Conservation (phyloP, 495 filamentous ascomycete genomes). For the Tirmania nivea region DNA sequence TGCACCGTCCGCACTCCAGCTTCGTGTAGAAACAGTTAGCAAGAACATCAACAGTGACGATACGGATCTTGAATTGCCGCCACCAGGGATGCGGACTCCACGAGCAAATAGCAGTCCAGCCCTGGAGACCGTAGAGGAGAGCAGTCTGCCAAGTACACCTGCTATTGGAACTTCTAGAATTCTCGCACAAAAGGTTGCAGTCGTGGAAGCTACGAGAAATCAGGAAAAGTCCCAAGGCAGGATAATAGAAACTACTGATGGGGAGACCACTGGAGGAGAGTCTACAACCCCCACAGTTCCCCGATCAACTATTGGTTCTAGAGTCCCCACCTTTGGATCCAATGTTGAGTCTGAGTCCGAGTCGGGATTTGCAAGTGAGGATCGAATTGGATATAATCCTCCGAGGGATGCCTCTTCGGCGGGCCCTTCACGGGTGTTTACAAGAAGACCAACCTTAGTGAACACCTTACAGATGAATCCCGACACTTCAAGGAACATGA, state of each 20-base stretch:
- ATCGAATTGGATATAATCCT: slow-evolving; percentile 19
- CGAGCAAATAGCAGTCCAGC: slow-evolving; percentile 47
- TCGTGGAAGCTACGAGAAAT: slow-evolving; percentile 21
- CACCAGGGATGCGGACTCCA: slow-evolving; percentile 39
- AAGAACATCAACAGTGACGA: slow-evolving; percentile 20
- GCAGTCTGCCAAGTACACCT: slow-evolving; percentile 58
- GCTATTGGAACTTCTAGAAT: slow-evolving; percentile 29
- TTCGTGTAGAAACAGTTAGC: slow-evolving; percentile 6
- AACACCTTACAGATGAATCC: slow-evolving; percentile 1
- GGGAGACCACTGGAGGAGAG: slow-evolving; percentile 21
- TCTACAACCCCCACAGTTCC: slow-evolving; percentile 17
- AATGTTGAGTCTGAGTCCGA: neutral
- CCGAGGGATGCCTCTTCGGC: slow-evolving; percentile 16
- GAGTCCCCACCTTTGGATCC: slow-evolving; percentile 15
- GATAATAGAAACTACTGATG: slow-evolving; percentile 17
- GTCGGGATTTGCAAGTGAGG: slow-evolving; percentile 1
- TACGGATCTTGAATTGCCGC: slow-evolving; percentile 29
- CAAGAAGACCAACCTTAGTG: slow-evolving; percentile 29
- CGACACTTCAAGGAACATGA: slow-evolving; percentile 79
- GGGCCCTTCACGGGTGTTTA: slow-evolving; percentile 24
- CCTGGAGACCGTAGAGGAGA: slow-evolving; percentile 85
- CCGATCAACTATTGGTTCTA: slow-evolving; percentile 19
- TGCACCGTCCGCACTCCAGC: slow-evolving; percentile 22
- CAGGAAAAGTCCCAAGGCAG: slow-evolving; percentile 17
- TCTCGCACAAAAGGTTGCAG: slow-evolving; percentile 29